Conservation (phyloP, 495 filamentous ascomycete genomes). For the Aspergillus kassunensis region DNA sequence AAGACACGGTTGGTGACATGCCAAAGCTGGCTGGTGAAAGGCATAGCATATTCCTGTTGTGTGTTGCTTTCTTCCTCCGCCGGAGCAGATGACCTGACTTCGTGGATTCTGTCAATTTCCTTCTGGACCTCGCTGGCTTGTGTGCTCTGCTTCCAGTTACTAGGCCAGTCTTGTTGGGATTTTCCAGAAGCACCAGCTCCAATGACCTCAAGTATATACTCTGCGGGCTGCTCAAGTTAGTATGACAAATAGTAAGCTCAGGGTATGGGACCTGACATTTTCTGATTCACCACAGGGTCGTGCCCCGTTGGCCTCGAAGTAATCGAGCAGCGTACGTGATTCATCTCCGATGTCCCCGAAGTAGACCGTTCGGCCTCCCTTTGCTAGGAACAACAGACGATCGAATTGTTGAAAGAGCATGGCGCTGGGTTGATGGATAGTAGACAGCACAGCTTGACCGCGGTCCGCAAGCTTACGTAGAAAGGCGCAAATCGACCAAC, state of each 20-base stretch:
- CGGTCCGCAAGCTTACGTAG: conserved; percentile 83
- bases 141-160: conserved; percentile 67
- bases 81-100: conserved; percentile 31
- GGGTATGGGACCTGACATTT: conserved; percentile 57
- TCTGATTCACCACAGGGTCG: conserved; percentile 64
- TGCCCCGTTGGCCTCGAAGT: conserved; percentile 76
- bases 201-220: conserved; percentile 92
- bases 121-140: conserved; percentile 61
- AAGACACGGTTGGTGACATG: conserved; percentile 48
- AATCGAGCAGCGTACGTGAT: conserved; percentile 62
- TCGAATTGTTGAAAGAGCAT: conserved; percentile 94
- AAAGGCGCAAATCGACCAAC: conserved; percentile 77
- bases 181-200: conserved; percentile 53
- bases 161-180: conserved; percentile 74
- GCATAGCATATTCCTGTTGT: conserved; percentile 48
- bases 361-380: conserved; percentile 83
- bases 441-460: conserved; percentile 86
- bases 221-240: conserved; percentile 56
- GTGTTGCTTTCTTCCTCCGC: conserved; percentile 14
- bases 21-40: conserved; percentile 46
- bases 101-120: conserved; percentile 63
- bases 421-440: conserved; percentile 91
- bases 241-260: neutral
- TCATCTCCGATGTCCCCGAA: conserved; percentile 83
- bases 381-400: conserved; percentile 74